Evolutionary conservation across 179 eudicot species (phyloP).

Genomic region (Sideroxylon spinosum): DNA sequence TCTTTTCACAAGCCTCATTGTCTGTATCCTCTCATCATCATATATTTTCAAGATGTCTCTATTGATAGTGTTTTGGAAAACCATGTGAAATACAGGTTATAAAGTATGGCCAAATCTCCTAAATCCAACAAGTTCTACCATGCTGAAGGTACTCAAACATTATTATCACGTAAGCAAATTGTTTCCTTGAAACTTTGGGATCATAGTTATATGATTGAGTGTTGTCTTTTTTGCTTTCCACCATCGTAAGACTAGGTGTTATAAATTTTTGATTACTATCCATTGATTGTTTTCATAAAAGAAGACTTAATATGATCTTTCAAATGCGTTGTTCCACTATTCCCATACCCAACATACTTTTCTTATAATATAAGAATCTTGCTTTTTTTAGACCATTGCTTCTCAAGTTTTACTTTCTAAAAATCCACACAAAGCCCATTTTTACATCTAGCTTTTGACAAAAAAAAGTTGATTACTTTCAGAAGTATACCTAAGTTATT

Average conservation of each 20-base stretch:
- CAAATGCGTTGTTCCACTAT: no score
- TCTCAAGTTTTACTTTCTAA: no score
- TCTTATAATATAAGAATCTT: no score
- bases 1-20: not conserved
- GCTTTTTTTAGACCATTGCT: no score
- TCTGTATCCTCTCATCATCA: slow-evolving; percentile 1
- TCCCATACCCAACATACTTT: no score
- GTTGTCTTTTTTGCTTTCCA: not conserved
- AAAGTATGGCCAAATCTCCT: not conserved
- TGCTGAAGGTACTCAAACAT: not conserved
- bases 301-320: no score
- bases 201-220: not conserved
- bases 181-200: not conserved
- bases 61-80: not conserved
- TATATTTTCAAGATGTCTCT: not conserved
- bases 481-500: no score
- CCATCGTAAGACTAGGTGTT: not conserved
- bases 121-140: not conserved
- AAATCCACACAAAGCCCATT: no score
- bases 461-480: no score
- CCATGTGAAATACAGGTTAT: not conserved
- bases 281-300: not conserved
- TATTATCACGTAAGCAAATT: not conserved
- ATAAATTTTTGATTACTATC: not conserved
- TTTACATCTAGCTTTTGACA: no score